Evolutionary conservation across 1,284 basidiomycete species (phyloP), one percentile per base, ranked within the genome.

Genomic region (Papiliotrema nemorosa): DNA sequence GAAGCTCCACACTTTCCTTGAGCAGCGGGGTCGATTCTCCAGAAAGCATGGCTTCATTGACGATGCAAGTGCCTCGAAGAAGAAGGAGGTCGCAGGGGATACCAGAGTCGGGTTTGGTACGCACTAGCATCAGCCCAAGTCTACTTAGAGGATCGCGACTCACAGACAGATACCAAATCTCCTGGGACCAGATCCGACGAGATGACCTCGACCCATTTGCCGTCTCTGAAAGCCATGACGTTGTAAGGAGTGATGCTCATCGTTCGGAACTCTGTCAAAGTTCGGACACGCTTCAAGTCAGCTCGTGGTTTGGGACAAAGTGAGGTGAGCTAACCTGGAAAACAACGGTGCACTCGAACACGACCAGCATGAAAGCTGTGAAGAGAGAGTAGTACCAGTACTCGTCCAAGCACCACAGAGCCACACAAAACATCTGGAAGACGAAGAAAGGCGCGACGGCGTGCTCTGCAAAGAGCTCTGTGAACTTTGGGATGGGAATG

Each of bases 381-480:
- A 97, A 97, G 38, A 97, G 75, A 57, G 87, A 90, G 79, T 94
- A 97, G 72, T 94, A 96, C 91, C 91, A 96, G 74, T 96, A 97
- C 73, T 96, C 93, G 68, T 97, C 93, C 64, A 97, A 76, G 69
- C 87, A 90, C 92, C 92, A 97, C 14, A 97, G 78, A 0, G 88
- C 90, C 7, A 96, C 92, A 58, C 92, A 97, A 75, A 97, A 97
- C 36, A 97, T 78, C 76, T 97, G 90, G 75, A 96, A 94, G 26
- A 94, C 90, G 72, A 96, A 96, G 80, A 96, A 96, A 0, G 92
- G 91, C 2, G 87, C 87, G 27, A 90, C 91, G 3, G 91, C 89
- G 67, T 96, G 92, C 77, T 97, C 92, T 31, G 78, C 81, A 61
- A 97, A 94, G 31, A 97, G 82, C 62, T 89, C 86, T 6, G 81